Evolutionary conservation across 345 rosid species (phyloP).

Genomic region (Physaria fendleri): DNA sequence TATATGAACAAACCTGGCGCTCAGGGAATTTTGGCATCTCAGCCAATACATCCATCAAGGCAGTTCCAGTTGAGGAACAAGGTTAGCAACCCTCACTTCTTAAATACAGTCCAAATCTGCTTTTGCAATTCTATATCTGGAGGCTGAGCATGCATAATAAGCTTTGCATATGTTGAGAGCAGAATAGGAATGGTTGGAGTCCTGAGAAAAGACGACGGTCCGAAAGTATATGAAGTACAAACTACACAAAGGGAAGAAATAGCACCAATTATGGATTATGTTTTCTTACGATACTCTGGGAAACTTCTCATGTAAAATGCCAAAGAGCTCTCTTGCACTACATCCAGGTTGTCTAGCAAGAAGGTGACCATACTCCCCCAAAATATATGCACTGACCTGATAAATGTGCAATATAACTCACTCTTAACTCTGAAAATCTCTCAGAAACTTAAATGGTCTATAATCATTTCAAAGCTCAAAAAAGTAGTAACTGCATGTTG

Average conservation of each 20-base stretch:
- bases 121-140: conserved; percentile 82
- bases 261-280: conserved; percentile 3
- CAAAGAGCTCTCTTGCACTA: conserved; percentile 88
- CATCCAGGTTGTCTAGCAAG: conserved; percentile 94
- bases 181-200: conserved; percentile 80
- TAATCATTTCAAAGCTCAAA: no score
- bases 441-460: no score
- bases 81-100: conserved; percentile 53
- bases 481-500: no score
- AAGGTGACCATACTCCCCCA: conserved; percentile 98
- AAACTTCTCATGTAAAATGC: conserved; percentile 84
- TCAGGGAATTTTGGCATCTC: conserved; percentile 99
- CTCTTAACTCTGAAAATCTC: no score
- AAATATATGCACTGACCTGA: conserved; percentile 94
- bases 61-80: conserved; percentile 52
- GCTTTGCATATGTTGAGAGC: conserved; percentile 96
- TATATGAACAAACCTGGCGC: no score
- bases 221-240: conserved; percentile 8
- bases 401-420: not conserved
- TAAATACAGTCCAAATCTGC: conserved; percentile 79
- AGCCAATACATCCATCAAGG: conserved; percentile 83
- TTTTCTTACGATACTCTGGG: conserved; percentile 90
- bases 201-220: conserved; percentile 38
- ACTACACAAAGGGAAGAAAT: conserved; percentile 14
- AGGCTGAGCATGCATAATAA: conserved; percentile 90